Evolutionary conservation across 352 stramenopile species (phyloP), one percentile per base, ranked within the genome.

Genomic region (Phytopythium sindhum): DNA sequence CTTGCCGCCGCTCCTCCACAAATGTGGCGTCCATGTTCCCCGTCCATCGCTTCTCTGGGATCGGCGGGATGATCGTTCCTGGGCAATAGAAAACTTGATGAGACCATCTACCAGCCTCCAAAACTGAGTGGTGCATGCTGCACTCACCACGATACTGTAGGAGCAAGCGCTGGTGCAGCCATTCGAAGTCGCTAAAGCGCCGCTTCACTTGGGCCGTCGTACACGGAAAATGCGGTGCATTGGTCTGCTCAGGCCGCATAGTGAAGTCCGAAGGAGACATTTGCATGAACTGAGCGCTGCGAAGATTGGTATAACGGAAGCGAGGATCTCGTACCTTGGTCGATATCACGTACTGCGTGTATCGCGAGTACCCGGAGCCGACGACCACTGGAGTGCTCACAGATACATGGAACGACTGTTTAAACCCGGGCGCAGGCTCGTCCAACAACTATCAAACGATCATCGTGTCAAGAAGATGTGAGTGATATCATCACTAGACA

Each of bases 1-100:
- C 87, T 75, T 95, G 86, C 21, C 86, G 83, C 45, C 89, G 78
- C 63, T 95, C 88, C 77, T 96, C 86, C 31, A 97, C 84, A 67
- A 97, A 97, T 5, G 85, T 93, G 17, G 85, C 85, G 62, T 95
- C 86, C 84, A 96, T 90, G 62, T 95, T 96, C 28, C 88, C 88
- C 33, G 84, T 91, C 86, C 86, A 95, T 54, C 86, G 77, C 57
- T 96, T 97, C 50, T 93, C 86, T 15, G 89, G 90, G 4, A 97
- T 76, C 19, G 89, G 90, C 7, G 90, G 90, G 44, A 97, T 93
- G 68, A 96, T 95, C 19, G 86, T 94, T 29, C 86, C 88, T 88
- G 44, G 19, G 61, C 44, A 24, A 57, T 37, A 12, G n/a, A 23
- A 14, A 33, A 14, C 57, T 23, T 19, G n/a, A 28, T 57, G 2